phyloP scores from a whole-genome alignment of 768 basidiomycete species.

The Mycena floridula region DNA sequence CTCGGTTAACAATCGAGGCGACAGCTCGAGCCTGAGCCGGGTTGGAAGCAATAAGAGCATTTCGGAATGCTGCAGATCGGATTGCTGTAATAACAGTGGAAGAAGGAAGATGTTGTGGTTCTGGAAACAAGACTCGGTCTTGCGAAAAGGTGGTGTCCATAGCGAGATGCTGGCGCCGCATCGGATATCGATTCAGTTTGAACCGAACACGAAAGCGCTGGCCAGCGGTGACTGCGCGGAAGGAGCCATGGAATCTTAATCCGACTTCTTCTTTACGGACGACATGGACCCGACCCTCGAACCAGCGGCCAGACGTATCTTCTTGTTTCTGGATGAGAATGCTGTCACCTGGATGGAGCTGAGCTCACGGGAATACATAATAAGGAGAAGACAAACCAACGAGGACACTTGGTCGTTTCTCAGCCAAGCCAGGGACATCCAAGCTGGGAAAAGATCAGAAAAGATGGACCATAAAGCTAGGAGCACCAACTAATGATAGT shows the following conservation, averaged over 20 bases:
- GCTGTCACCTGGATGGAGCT: conserved; percentile 36
- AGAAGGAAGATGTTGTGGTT: neutral
- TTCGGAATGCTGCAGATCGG: neutral
- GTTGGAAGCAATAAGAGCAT: neutral
- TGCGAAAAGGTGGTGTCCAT: conserved; percentile 38
- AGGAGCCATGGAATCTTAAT: conserved; percentile 41
- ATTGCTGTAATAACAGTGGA: neutral
- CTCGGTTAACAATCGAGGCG: conserved; percentile 32
- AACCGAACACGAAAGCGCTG: conserved; percentile 44
- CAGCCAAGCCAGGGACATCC: conserved; percentile 44
- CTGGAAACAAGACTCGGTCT: conserved; percentile 19
- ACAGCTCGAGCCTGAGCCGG: conserved; percentile 27
- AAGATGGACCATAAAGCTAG: conserved; percentile 25
- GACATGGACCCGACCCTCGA: conserved; percentile 51
- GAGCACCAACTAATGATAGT: too few species aligned
- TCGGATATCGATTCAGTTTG: conserved; percentile 48
- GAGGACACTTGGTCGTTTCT: conserved; percentile 52
- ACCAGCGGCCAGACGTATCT: conserved; percentile 40
- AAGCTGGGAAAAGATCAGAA: conserved; percentile 20
- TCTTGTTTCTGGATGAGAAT: conserved; percentile 44
- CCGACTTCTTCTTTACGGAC: conserved; percentile 44
- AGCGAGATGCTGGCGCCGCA: conserved; percentile 56
- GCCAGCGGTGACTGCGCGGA: conserved; percentile 28
- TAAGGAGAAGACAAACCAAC: conserved; percentile 32
- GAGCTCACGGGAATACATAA: neutral